Evolutionary conservation across 2,329 filamentous ascomycete species (phyloP).

Genomic region (Tolypocladium amazonense): DNA sequence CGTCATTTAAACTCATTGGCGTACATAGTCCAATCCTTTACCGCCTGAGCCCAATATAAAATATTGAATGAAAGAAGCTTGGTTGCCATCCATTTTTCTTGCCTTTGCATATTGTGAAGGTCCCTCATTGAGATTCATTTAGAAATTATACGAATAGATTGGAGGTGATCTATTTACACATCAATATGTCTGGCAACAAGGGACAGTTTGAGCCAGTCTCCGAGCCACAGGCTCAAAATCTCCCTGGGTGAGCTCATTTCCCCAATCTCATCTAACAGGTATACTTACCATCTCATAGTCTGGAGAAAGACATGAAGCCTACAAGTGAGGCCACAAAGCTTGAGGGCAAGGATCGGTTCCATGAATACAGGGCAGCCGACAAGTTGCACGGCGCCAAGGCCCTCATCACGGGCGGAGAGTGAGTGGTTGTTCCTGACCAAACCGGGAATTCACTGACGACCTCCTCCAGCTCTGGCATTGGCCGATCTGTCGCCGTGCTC

Average conservation of each 20-base stretch:
- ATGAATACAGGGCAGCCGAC: constrained; percentile 30
- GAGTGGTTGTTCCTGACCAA: constrained; percentile 10
- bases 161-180: too few species aligned
- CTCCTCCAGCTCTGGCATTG: constrained; percentile 38
- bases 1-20: neutral
- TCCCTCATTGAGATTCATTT: neutral
- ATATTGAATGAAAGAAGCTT: too few species aligned
- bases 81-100: too few species aligned
- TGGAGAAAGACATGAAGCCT: constrained; percentile 26
- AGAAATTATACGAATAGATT: neutral
- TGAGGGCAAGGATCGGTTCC: constrained; percentile 24
- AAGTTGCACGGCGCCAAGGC: constrained; percentile 40
- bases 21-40: too few species aligned
- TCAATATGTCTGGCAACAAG: constrained; percentile 28
- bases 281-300: constrained; percentile 8
- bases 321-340: constrained; percentile 28
- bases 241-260: constrained; percentile 20
- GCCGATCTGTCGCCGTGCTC: constrained; percentile 40
- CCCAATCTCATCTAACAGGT: neutral
- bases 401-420: constrained; percentile 47
- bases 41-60: too few species aligned
- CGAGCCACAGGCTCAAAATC: constrained; percentile 22
- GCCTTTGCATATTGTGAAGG: neutral
- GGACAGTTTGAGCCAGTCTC: constrained; percentile 23
- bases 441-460: neutral